Base-by-base conservation (phyloP, 1,284 basidiomycete species). In the Moesziomyces globuligerus region DNA sequence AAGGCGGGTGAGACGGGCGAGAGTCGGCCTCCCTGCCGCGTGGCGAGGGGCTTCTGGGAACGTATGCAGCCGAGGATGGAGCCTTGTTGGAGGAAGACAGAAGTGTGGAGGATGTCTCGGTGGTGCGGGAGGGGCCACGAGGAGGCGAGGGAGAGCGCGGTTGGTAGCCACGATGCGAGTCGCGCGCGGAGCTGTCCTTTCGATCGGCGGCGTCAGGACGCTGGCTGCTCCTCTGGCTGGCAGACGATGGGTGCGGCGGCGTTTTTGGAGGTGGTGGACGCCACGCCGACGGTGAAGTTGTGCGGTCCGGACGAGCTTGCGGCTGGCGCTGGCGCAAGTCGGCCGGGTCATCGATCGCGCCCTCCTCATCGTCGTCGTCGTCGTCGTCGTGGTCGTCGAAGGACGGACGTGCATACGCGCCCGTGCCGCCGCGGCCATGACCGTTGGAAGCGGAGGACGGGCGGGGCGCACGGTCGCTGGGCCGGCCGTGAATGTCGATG, bases 331-430 rank as follows among this genome's bases (percentile, higher is more conserved):
- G 32, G 32, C 32, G 32, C 32, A 17, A 17, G 7, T 34, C 25
- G 17, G 26, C 20, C 18, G 13, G 29, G 15, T 69, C 66, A 26
- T 54, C 44, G 10, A 71, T 65, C 2, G 68, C 68, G n/a, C 68
- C 68, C 45, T 71, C 68, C n/a, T 71, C 68, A 7, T 64, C 60
- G 15, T 71, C 67, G 36, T 70, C 68, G 24, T 60, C 57, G 15
- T 58, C 43, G 8, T 41, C 7, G 29, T 32, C 15, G 29, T 32
- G 7, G 29, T 15, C 15, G 29, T 32, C 7, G 40, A 5, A 8
- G 29, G 29, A 32, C 29, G 15, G 23, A 25, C 18, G 15, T 51
- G 21, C 7, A 38, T 10, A 18, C 29, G 25, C 7, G 50, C n/a
- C n/a, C n/a, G n/a, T n/a, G n/a, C n/a, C 32, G 13, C 7, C 17